phyloP scores from a whole-genome alignment of 2,329 filamentous ascomycete genomes.

The Juglanconis oblonga region DNA sequence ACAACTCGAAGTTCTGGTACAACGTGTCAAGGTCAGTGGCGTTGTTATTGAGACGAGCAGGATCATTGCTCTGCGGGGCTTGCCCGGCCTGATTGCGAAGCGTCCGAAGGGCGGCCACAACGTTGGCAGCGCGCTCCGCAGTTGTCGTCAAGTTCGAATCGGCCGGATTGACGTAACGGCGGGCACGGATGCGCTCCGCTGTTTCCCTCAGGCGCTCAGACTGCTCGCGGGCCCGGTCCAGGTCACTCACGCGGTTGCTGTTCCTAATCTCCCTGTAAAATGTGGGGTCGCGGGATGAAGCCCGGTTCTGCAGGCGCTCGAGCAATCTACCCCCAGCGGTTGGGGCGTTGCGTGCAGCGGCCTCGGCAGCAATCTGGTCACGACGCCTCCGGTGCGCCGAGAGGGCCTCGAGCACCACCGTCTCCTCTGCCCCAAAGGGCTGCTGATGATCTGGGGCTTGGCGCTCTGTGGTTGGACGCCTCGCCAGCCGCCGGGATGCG shows the following conservation, averaged over 20 bases:
- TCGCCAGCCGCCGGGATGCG: constrained; percentile 28
- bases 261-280: constrained; percentile 8
- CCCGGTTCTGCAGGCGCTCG: constrained; percentile 14
- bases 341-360: constrained; percentile 4
- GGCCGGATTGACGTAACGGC: constrained; percentile 1
- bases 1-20: constrained; percentile 12
- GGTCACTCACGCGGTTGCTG: constrained; percentile 31
- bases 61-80: neutral
- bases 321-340: constrained; percentile 5
- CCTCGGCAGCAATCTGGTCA: constrained; percentile 33
- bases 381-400: constrained; percentile 51
- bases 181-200: constrained; percentile 1
- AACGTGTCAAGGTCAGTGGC: constrained; percentile 11
- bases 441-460: constrained; percentile 39
- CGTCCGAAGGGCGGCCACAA: neutral
- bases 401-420: constrained; percentile 54
- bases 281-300: neutral
- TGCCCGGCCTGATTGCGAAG: neutral
- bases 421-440: constrained; percentile 53
- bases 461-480: constrained; percentile 28
- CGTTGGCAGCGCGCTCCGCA: neutral
- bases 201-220: constrained; percentile 21
- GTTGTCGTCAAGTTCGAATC: neutral
- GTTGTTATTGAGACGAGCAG: neutral
- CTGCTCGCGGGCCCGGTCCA: constrained; percentile 22